Percentiles rank a stretch among this genome's conserved stretches.
These are phyloP conservation scores for Ogataea sp. DNA, from an alignment of 805 yeast genomes.

Conservation along the genomic window DNA sequence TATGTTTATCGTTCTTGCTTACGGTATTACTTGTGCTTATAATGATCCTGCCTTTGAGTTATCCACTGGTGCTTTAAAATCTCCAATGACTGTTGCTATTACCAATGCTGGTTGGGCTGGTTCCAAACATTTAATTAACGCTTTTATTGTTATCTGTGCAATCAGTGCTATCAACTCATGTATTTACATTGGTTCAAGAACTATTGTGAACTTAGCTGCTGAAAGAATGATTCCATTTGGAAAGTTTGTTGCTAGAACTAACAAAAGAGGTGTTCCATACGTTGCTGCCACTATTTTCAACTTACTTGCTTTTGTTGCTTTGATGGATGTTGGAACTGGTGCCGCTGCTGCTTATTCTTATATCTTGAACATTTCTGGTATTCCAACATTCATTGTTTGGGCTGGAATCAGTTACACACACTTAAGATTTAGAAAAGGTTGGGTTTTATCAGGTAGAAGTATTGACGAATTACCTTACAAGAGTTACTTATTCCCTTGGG, in stretches of 20 bases:
- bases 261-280: conserved; percentile 56
- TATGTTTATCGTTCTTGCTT: conserved; percentile 44
- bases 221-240: conserved; percentile 48
- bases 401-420: conserved; percentile 50
- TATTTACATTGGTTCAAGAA: conserved; percentile 61
- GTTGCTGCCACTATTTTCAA: conserved; percentile 49
- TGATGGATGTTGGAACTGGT: conserved; percentile 50
- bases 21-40: conserved; percentile 54
- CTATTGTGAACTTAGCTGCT: conserved; percentile 55
- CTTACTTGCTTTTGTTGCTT: conserved; percentile 44
- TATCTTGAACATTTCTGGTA: conserved; percentile 57
- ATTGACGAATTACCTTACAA: conserved; percentile 44
- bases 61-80: conserved; percentile 31
- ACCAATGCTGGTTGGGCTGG: conserved; percentile 43
- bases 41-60: conserved; percentile 37
- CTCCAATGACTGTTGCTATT: conserved; percentile 42
- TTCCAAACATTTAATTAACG: conserved; percentile 48
- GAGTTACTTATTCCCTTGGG: conserved; percentile 43
- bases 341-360: conserved; percentile 53
- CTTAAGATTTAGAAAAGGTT: conserved; percentile 44
- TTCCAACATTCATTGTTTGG: conserved; percentile 64
- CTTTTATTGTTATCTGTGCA: conserved; percentile 56
- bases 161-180: conserved; percentile 65
- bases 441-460: conserved; percentile 33
- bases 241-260: conserved; percentile 40